Percentiles rank a stretch among this genome's conserved stretches.
phyloP scores from a whole-genome alignment of 1,139 yeast species.

The Kodamaea sp. region DNA sequence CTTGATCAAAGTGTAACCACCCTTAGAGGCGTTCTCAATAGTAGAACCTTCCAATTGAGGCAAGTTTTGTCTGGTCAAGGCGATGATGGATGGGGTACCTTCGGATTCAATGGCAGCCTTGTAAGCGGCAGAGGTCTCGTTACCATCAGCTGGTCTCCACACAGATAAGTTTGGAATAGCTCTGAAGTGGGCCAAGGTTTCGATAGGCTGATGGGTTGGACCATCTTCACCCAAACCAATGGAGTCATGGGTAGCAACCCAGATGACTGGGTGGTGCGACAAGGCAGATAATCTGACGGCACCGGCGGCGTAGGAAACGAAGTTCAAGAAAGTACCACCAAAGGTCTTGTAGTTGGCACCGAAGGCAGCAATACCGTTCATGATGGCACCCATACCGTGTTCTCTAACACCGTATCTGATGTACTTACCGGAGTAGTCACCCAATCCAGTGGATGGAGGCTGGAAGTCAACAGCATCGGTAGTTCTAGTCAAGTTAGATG shows the following conservation, averaged over 20 bases:
- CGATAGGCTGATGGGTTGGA: slow-evolving; percentile 99
- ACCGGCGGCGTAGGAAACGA: slow-evolving; percentile 97
- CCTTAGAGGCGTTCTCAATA: slow-evolving; percentile 88
- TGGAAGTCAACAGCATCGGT: slow-evolving; percentile 88
- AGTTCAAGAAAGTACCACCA: slow-evolving; percentile 98
- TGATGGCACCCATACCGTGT: slow-evolving; percentile 99
- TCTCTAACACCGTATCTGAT: slow-evolving; percentile 99
- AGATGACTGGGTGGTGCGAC: slow-evolving; percentile 89
- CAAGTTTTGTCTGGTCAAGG: slow-evolving; percentile 95
- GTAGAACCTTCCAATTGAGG: slow-evolving; percentile 95
- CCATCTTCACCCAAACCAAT: slow-evolving; percentile 99
- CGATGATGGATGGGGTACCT: slow-evolving; percentile 84
- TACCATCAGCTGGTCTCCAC: slow-evolving; percentile 99
- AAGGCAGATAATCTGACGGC: slow-evolving; percentile 94
- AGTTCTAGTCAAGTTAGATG: slow-evolving; percentile 95
- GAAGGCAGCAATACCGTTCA: slow-evolving; percentile 96
- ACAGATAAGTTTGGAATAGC: slow-evolving; percentile 93
- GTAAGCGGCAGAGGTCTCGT: slow-evolving; percentile 98
- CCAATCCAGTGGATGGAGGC: slow-evolving; percentile 78
- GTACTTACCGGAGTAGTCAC: slow-evolving; percentile 91
- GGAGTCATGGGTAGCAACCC: slow-evolving; percentile 99
- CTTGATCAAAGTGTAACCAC: slow-evolving; percentile 82
- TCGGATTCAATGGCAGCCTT: slow-evolving; percentile 68
- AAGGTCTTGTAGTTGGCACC: slow-evolving; percentile 92
- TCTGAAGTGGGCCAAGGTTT: slow-evolving; percentile 97